These are phyloP conservation scores for Chalciporus sp. DNA, from an alignment of 1,284 basidiomycete genomes.

Conservation along the genomic window DNA sequence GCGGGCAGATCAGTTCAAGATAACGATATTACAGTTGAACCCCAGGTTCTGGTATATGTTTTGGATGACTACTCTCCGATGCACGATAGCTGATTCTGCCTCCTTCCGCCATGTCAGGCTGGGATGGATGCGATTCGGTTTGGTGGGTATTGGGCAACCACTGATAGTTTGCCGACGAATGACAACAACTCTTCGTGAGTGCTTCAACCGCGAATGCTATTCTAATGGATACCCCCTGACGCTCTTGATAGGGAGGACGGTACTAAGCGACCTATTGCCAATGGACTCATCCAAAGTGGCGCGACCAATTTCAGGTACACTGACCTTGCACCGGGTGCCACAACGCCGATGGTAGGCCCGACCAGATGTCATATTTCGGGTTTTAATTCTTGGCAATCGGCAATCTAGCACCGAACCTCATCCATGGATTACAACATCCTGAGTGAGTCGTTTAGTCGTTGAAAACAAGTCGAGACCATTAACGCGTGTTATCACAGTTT, in stretches of 20 bases:
- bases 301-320: conserved; percentile 56
- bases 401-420: conserved; percentile 40
- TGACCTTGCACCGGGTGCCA: conserved; percentile 57
- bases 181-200: conserved; percentile 54
- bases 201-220: conserved; percentile 5
- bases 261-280: conserved; percentile 32
- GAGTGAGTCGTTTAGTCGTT: conserved; percentile 37
- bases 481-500: conserved; percentile 40
- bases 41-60: conserved; percentile 18
- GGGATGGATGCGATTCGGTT: conserved; percentile 35
- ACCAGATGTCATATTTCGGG: neutral
- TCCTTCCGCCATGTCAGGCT: conserved; percentile 15
- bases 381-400: conserved; percentile 19
- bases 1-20: conserved; percentile 40
- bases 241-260: conserved; percentile 52
- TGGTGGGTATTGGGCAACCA: conserved; percentile 50
- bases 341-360: conserved; percentile 49
- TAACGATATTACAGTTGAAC: conserved; percentile 30
- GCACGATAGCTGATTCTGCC: neutral
- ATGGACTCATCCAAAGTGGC: conserved; percentile 45
- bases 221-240: neutral
- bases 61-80: neutral
- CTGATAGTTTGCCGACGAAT: conserved; percentile 49
- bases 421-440: conserved; percentile 66
- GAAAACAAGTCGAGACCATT: neutral